A percentile compares a stretch with the other conserved stretches of the same genome.
Evolutionary conservation across 2,329 filamentous ascomycete species (phyloP).

Genomic region (Aspergillus sp.): DNA sequence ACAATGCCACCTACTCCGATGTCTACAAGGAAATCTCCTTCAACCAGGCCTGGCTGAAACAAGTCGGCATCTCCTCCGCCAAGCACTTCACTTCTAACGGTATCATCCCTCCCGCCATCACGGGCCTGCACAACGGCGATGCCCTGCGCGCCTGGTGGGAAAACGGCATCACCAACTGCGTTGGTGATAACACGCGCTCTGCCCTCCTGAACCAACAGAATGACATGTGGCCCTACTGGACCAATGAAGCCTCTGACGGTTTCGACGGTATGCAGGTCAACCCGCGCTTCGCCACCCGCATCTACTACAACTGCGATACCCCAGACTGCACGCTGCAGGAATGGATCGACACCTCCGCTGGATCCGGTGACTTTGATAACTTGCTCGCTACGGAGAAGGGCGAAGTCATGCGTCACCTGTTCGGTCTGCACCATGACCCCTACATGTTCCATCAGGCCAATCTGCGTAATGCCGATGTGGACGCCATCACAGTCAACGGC

Average conservation of each 20-base stretch:
- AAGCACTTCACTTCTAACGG: conserved; percentile 55
- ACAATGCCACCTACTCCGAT: conserved; percentile 63
- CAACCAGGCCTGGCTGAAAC: conserved; percentile 61
- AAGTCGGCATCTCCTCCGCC: conserved; percentile 52
- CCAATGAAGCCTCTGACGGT: conserved; percentile 54
- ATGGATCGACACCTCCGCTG: conserved; percentile 62
- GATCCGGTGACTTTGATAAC: conserved; percentile 55
- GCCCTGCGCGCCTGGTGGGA: conserved; percentile 61
- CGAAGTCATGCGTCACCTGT: conserved; percentile 59
- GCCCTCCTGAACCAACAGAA: conserved; percentile 55
- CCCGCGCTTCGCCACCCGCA: conserved; percentile 62
- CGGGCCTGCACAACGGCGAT: conserved; percentile 65
- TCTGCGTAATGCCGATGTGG: conserved; percentile 53
- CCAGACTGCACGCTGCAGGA: conserved; percentile 59
- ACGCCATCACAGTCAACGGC: conserved; percentile 52
- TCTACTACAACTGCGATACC: conserved; percentile 66
- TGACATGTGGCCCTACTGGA: conserved; percentile 58
- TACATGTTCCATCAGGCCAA: conserved; percentile 70
- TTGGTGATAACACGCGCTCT: conserved; percentile 65
- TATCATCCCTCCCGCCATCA: conserved; percentile 65
- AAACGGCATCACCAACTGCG: conserved; percentile 60
- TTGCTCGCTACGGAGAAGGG: conserved; percentile 54
- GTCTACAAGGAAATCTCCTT: conserved; percentile 60
- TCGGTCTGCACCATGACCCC: conserved; percentile 57
- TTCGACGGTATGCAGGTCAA: conserved; percentile 59